Conservation (phyloP, 176 grass and related monocot species). For the Ananas comosus region DNA sequence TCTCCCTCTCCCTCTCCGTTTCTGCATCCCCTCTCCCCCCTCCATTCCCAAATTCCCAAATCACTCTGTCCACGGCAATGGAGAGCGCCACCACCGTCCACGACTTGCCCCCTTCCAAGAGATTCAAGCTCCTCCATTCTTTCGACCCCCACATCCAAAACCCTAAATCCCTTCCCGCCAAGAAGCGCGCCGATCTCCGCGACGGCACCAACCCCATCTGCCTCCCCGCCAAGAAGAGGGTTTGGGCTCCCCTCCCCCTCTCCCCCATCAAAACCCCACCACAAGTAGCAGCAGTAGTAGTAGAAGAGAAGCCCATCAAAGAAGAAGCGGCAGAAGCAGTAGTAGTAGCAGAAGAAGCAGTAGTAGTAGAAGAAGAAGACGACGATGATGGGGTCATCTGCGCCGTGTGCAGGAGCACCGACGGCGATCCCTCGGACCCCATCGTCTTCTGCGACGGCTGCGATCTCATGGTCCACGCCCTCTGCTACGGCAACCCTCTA, state of each 20-base stretch:
- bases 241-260: constrained; percentile 16
- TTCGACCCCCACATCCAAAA: background rate
- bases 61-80: background rate
- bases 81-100: constrained; percentile 26
- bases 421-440: constrained; percentile 71
- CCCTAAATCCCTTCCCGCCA: constrained; percentile 23
- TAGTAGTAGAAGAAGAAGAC: constrained; percentile 16
- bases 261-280: background rate
- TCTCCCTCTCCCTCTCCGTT: constrained; percentile 5
- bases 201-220: background rate
- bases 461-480: constrained; percentile 83
- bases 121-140: constrained; percentile 44
- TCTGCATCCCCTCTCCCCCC: background rate
- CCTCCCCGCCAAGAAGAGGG: constrained; percentile 70
- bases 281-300: background rate
- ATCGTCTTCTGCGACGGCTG: constrained; percentile 97
- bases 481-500: constrained; percentile 81
- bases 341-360: background rate
- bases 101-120: constrained; percentile 58
- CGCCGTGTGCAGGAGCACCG: constrained; percentile 72
- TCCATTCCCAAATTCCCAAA: constrained; percentile 6
- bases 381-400: constrained; percentile 69
- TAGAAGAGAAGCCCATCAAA: constrained; percentile 1
- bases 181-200: constrained; percentile 14
- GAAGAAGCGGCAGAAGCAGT: background rate